Evolutionary conservation across 345 rosid genomes (phyloP).

Genomic region (Odontarrhena argentea): DNA sequence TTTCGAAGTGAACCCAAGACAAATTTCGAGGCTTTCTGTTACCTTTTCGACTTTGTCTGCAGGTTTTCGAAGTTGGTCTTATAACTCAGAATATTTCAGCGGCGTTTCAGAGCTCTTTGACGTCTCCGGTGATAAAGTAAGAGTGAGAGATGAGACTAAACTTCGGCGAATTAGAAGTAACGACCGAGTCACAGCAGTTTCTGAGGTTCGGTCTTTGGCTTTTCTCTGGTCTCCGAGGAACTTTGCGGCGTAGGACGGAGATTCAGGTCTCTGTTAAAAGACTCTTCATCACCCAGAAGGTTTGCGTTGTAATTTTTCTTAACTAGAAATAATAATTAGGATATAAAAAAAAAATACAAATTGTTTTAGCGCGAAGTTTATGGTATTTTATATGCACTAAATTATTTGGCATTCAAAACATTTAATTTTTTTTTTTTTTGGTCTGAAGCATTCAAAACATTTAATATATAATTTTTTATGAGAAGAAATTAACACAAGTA

Average conservation of each 20-base stretch:
- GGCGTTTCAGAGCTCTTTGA: background rate
- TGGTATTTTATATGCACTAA: too few species aligned
- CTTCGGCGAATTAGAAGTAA: background rate
- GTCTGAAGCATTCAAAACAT: too few species aligned
- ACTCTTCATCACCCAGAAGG: slow-evolving; percentile 4
- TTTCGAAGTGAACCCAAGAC: background rate
- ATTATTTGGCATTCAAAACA: too few species aligned
- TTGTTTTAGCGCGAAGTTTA: too few species aligned
- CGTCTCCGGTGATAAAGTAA: slow-evolving; percentile 7
- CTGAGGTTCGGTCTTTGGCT: background rate
- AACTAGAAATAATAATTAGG: background rate
- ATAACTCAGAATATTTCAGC: slow-evolving; percentile 12
- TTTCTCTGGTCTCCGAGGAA: background rate
- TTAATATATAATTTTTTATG: too few species aligned
- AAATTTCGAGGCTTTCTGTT: slow-evolving; percentile 1
- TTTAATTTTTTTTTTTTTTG: too few species aligned
- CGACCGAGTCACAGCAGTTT: background rate
- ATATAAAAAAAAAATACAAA: background rate
- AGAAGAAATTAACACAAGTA: too few species aligned
- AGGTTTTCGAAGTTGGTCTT: slow-evolving; percentile 4
- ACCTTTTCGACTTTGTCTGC: background rate
- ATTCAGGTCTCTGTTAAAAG: background rate
- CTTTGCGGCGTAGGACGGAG: slow-evolving; percentile 14
- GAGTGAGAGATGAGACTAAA: slow-evolving; percentile 7
- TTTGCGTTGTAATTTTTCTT: background rate